Conservation (phyloP, 2,329 filamentous ascomycete genomes). For the Fusarium penzigii region DNA sequence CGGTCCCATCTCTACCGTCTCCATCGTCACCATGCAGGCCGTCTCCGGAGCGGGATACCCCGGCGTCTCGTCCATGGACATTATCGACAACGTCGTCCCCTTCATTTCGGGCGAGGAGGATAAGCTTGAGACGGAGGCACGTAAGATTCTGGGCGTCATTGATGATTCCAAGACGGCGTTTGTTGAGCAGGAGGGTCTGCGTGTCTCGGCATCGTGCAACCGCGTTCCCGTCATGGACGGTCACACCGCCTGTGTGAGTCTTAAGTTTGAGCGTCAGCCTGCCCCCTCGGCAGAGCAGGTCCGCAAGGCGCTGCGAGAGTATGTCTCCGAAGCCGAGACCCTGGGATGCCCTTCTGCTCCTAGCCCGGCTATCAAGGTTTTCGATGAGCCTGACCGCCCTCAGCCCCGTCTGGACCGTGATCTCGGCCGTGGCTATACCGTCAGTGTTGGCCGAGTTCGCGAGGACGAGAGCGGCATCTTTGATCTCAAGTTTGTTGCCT, state of each 20-base stretch:
- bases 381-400: slow-evolving; percentile 86
- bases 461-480: slow-evolving; percentile 88
- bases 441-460: slow-evolving; percentile 84
- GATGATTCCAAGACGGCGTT: slow-evolving; percentile 74
- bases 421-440: slow-evolving; percentile 81
- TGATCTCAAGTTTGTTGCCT: slow-evolving; percentile 90
- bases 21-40: slow-evolving; percentile 91
- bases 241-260: slow-evolving; percentile 90
- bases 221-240: slow-evolving; percentile 94
- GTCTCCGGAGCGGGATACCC: slow-evolving; percentile 91
- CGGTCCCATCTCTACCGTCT: slow-evolving; percentile 73
- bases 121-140: slow-evolving; percentile 91
- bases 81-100: slow-evolving; percentile 93
- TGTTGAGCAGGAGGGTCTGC: slow-evolving; percentile 70
- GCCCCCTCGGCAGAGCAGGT: slow-evolving; percentile 75
- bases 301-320: slow-evolving; percentile 75
- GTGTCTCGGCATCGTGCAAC: slow-evolving; percentile 86
- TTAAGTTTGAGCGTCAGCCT: slow-evolving; percentile 76
- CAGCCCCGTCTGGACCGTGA: slow-evolving; percentile 91
- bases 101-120: slow-evolving; percentile 94
- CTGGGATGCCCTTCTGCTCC: slow-evolving; percentile 89
- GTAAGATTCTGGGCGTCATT: slow-evolving; percentile 85
- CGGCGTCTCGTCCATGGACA: slow-evolving; percentile 90
- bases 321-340: slow-evolving; percentile 77
- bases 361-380: slow-evolving; percentile 76